Evolutionary conservation across 345 rosid genomes (phyloP).

Genomic region (Rubroshorea leprosula): DNA sequence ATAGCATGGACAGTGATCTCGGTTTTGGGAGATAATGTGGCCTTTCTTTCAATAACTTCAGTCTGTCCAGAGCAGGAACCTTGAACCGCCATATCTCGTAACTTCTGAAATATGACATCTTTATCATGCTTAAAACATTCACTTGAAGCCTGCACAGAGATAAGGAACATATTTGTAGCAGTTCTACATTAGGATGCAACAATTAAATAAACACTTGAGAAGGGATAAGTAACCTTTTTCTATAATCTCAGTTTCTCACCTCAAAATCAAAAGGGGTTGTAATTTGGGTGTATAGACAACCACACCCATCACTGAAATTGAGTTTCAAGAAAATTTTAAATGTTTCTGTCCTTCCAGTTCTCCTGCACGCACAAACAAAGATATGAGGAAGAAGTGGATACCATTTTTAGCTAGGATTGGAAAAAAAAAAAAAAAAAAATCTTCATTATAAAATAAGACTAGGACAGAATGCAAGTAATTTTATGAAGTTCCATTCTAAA

Average conservation of each 20-base stretch:
- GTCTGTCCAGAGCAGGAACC: constrained; percentile 50
- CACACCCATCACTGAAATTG: constrained; percentile 74
- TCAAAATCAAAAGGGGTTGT: constrained; percentile 60
- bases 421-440: no score
- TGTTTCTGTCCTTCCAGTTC: constrained; percentile 53
- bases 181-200: no score
- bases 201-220: no score
- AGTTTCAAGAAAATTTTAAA: constrained; percentile 70
- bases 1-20: constrained; percentile 52
- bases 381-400: no score
- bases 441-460: no score
- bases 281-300: constrained; percentile 51
- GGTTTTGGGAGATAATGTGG: constrained; percentile 36
- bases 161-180: background rate
- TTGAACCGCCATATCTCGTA: constrained; percentile 51
- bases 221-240: background rate
- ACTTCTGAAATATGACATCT: constrained; percentile 35
- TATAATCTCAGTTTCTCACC: constrained; percentile 35
- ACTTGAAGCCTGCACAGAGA: constrained; percentile 38
- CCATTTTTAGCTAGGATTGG: no score
- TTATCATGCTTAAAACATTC: constrained; percentile 38
- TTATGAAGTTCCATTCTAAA: no score
- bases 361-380: constrained; percentile 42
- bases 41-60: constrained; percentile 37
- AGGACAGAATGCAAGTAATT: no score